phyloP scores from a whole-genome alignment of 139 green algal genomes.

The Haematococcus lacustris region DNA sequence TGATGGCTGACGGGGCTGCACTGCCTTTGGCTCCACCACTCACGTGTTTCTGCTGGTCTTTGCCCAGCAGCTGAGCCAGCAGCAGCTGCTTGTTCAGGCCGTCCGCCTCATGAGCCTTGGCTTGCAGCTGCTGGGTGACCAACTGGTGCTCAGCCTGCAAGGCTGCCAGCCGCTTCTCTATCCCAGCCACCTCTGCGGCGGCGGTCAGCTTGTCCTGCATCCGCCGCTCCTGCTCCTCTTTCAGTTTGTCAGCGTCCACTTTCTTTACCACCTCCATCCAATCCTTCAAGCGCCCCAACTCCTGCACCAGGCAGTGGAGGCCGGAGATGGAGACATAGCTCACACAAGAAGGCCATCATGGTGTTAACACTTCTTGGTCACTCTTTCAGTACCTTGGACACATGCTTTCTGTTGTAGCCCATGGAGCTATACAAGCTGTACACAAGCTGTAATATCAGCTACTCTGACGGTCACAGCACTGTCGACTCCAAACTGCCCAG shows the following conservation, averaged over 20 bases:
- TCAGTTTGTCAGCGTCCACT: slow-evolving; percentile 36
- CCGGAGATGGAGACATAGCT: too few relatives aligned
- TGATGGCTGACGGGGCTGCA: too few relatives aligned
- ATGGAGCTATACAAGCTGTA: too few relatives aligned
- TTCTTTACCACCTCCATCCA: slow-evolving; percentile 36
- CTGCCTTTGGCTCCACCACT: too few relatives aligned
- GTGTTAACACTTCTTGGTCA: too few relatives aligned
- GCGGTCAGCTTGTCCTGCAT: slow-evolving; percentile 9
- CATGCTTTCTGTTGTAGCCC: too few relatives aligned
- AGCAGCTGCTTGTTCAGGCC: slow-evolving; percentile 9
- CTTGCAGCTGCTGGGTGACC: slow-evolving; percentile 5
- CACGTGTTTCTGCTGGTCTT: slow-evolving; percentile 27
- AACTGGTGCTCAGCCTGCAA: background rate
- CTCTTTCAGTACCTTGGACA: too few relatives aligned
- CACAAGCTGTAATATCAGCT: too few relatives aligned
- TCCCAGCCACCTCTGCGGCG: slow-evolving; percentile 2
- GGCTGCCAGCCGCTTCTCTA: slow-evolving; percentile 9
- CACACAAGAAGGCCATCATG: too few relatives aligned
- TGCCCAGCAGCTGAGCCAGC: background rate
- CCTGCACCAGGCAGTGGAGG: too few relatives aligned
- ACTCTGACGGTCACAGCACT: too few relatives aligned
- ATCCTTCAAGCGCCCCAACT: slow-evolving; percentile 14
- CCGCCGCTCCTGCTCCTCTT: slow-evolving; percentile 23
- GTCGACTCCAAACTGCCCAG: too few relatives aligned
- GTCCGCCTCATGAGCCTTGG: slow-evolving; percentile 11